Evolutionary conservation across 768 basidiomycete species (phyloP).

Genomic region (Tulasnella sp.): DNA sequence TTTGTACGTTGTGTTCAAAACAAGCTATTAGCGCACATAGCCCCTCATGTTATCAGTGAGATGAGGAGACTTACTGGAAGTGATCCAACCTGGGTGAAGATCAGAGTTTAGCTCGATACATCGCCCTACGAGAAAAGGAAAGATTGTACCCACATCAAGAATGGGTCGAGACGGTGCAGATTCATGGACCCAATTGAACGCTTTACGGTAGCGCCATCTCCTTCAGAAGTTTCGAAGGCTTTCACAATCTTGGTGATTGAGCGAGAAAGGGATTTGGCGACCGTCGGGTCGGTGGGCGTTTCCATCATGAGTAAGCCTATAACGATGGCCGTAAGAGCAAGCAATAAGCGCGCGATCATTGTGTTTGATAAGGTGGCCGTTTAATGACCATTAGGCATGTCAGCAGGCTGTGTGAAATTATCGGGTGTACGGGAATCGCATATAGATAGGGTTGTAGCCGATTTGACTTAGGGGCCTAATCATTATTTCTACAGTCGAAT

Average conservation of each 20-base stretch:
- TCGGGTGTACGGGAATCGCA: too few species aligned
- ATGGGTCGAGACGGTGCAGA: constrained; percentile 74
- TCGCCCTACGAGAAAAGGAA: not conserved
- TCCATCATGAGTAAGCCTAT: too few species aligned
- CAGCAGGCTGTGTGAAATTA: too few species aligned
- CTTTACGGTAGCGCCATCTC: constrained; percentile 70
- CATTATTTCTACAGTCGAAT: too few species aligned
- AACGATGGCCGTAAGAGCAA: too few species aligned
- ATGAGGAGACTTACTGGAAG: constrained; percentile 14
- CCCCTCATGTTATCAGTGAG: not conserved
- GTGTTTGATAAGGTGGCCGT: too few species aligned
- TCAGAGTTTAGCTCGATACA: not conserved
- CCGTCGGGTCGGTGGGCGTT: too few species aligned
- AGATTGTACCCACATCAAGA: constrained; percentile 47
- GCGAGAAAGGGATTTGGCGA: constrained; percentile 32
- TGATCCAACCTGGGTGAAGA: constrained; percentile 20
- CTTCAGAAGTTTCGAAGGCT: constrained; percentile 63
- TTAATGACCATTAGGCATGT: too few species aligned
- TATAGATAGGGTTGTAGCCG: too few species aligned
- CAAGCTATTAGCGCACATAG: not conserved
- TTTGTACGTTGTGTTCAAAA: not conserved
- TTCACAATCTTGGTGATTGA: constrained; percentile 63
- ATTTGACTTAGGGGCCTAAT: too few species aligned
- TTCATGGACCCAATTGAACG: constrained; percentile 67
- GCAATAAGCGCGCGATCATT: too few species aligned